These are phyloP conservation scores for Mucor lusitanicus DNA, from an alignment of 371 early-diverging fungal genomes.

Conservation along the genomic window DNA sequence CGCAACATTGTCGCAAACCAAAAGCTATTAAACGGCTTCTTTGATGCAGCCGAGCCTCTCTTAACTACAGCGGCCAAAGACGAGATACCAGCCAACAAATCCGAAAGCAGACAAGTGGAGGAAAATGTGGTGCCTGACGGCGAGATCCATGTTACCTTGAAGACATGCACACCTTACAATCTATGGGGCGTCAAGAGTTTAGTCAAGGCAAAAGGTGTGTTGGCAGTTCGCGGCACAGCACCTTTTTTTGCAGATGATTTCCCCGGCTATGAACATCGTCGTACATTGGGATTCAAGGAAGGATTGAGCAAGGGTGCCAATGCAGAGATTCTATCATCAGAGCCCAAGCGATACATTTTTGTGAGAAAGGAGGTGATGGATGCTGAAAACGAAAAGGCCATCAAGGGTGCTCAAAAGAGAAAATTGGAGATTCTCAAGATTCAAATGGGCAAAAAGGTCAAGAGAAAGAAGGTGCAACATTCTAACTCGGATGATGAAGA, in stretches of 20 bases:
- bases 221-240: constrained; percentile 57
- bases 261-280: constrained; percentile 91
- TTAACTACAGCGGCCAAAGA: constrained; percentile 35
- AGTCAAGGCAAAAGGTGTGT: constrained; percentile 65
- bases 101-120: constrained; percentile 1
- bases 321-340: constrained; percentile 72
- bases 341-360: constrained; percentile 75
- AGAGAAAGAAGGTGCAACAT: constrained; percentile 14
- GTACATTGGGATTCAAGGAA: constrained; percentile 90
- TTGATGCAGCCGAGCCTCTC: constrained; percentile 61
- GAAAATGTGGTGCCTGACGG: constrained; percentile 42
- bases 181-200: constrained; percentile 81
- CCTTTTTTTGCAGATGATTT: constrained; percentile 72
- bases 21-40: constrained; percentile 70
- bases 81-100: constrained; percentile 22
- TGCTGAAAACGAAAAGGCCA: constrained; percentile 32
- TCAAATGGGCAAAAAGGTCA: constrained; percentile 23
- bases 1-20: constrained; percentile 88
- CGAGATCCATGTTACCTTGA: constrained; percentile 82
- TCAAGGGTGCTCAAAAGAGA: constrained; percentile 24
- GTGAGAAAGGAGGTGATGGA: constrained; percentile 58
- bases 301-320: constrained; percentile 78
- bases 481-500: constrained; percentile 11
- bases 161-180: constrained; percentile 87
- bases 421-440: constrained; percentile 18